phyloP scores from a whole-genome alignment of 345 rosid genomes.

The Eucalyptus shirleyi region DNA sequence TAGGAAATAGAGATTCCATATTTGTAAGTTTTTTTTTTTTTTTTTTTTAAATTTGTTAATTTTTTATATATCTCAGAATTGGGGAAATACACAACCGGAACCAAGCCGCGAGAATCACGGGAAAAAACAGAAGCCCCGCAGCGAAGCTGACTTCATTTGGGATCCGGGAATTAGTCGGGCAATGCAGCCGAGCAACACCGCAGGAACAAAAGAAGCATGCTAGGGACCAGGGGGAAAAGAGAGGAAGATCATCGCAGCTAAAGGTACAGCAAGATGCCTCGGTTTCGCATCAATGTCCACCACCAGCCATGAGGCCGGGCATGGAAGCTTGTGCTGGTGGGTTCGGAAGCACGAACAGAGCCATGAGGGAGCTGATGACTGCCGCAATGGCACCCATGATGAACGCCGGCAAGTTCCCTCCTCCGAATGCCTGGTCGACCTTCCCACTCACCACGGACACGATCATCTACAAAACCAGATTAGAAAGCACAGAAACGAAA shows the following conservation, averaged over 20 bases:
- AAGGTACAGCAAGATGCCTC: neutral
- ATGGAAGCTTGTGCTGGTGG: slow-evolving; percentile 20
- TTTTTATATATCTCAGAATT: neutral
- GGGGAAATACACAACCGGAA: neutral
- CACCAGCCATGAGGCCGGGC: neutral
- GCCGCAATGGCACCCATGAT: slow-evolving; percentile 61
- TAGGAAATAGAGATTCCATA: neutral
- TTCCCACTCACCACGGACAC: slow-evolving; percentile 65
- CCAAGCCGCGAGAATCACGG: neutral
- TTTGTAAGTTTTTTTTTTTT: neutral
- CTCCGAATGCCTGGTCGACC: slow-evolving; percentile 62
- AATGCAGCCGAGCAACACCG: neutral
- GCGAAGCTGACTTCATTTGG: neutral
- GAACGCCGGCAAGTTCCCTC: slow-evolving; percentile 81
- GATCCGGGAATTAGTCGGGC: neutral
- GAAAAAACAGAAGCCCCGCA: neutral
- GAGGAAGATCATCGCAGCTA: neutral
- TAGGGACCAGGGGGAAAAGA: neutral
- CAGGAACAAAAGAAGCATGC: neutral
- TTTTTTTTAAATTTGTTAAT: no score
- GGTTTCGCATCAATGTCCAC: neutral
- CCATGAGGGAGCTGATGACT: slow-evolving; percentile 38
- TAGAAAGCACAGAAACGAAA: neutral
- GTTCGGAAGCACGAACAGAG: slow-evolving; percentile 56
- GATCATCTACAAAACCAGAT: slow-evolving; percentile 31